Conservation (phyloP, 2,329 filamentous ascomycete genomes). For the Huntiella decipiens region DNA sequence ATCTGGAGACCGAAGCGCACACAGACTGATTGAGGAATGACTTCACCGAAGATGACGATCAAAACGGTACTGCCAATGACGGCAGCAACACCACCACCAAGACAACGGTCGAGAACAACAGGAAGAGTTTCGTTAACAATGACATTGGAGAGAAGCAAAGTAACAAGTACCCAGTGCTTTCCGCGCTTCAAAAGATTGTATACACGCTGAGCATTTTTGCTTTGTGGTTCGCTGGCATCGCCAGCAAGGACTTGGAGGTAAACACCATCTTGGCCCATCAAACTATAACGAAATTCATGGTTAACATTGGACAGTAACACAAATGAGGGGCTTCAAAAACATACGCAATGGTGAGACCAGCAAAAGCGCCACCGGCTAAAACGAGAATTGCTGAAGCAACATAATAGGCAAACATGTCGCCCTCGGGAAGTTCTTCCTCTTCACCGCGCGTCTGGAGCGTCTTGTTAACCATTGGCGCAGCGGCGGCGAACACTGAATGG, state of each 20-base stretch:
- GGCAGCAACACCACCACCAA: slow-evolving; percentile 87
- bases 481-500: slow-evolving; percentile 22
- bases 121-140: slow-evolving; percentile 95
- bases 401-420: slow-evolving; percentile 63
- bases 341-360: slow-evolving; percentile 75
- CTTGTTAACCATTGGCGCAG: slow-evolving; percentile 23
- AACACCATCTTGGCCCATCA: slow-evolving; percentile 72
- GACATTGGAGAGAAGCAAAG: slow-evolving; percentile 82
- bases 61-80: slow-evolving; percentile 83
- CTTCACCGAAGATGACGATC: slow-evolving; percentile 96
- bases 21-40: slow-evolving; percentile 88
- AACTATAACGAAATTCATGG: slow-evolving; percentile 16
- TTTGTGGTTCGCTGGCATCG: slow-evolving; percentile 69
- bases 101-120: slow-evolving; percentile 80
- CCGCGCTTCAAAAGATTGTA: slow-evolving; percentile 63
- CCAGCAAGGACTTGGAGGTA: slow-evolving; percentile 88
- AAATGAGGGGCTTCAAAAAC: slow-evolving; percentile 17
- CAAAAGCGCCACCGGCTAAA: slow-evolving; percentile 77
- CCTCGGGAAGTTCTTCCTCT: slow-evolving; percentile 30
- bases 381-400: slow-evolving; percentile 64
- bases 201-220: slow-evolving; percentile 67
- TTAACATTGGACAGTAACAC: background rate
- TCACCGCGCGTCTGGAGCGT: slow-evolving; percentile 16
- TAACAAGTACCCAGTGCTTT: slow-evolving; percentile 97
- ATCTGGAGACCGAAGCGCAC: slow-evolving; percentile 92